These are phyloP conservation scores for Scopulariopsis brevicaulis DNA, from an alignment of 2,329 filamentous ascomycete species.

Conservation along the genomic window DNA sequence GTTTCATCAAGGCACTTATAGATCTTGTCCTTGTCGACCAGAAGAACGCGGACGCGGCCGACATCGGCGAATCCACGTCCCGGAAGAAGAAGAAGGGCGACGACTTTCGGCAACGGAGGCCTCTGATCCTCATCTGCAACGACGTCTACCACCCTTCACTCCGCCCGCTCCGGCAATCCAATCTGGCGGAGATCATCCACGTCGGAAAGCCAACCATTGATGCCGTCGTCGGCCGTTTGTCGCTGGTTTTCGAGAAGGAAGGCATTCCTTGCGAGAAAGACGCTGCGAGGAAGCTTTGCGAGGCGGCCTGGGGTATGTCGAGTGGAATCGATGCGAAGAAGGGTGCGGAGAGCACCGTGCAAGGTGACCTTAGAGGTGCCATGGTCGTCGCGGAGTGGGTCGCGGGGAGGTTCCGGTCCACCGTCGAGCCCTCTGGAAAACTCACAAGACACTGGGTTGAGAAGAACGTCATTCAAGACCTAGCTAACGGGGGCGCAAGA, in stretches of 20 bases:
- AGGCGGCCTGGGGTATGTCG: slow-evolving; percentile 71
- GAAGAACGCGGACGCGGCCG: slow-evolving; percentile 46
- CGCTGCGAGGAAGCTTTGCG: slow-evolving; percentile 73
- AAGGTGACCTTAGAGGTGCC: slow-evolving; percentile 67
- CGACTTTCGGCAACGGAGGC: slow-evolving; percentile 75
- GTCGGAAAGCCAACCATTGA: slow-evolving; percentile 82
- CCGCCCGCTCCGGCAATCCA: slow-evolving; percentile 74
- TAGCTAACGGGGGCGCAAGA: slow-evolving; percentile 58
- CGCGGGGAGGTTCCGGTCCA: slow-evolving; percentile 53
- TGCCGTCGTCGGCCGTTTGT: slow-evolving; percentile 71
- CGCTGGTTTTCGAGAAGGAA: slow-evolving; percentile 78
- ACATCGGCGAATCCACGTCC: slow-evolving; percentile 8
- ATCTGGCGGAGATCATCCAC: slow-evolving; percentile 79
- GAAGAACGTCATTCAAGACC: slow-evolving; percentile 53
- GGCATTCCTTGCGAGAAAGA: slow-evolving; percentile 82
- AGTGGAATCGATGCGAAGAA: slow-evolving; percentile 58
- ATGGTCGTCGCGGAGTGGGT: slow-evolving; percentile 88
- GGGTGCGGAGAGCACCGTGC: slow-evolving; percentile 55
- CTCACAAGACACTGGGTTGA: slow-evolving; percentile 72
- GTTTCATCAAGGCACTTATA: slow-evolving; percentile 89
- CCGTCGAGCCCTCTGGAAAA: slow-evolving; percentile 18
- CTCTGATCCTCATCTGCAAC: slow-evolving; percentile 91
- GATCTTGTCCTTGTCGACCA: slow-evolving; percentile 81
- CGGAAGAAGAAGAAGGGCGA: slow-evolving; percentile 65
- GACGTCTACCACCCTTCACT: slow-evolving; percentile 91